phyloP scores from a whole-genome alignment of 164 flowering plant species.

The Malania oleifera region DNA sequence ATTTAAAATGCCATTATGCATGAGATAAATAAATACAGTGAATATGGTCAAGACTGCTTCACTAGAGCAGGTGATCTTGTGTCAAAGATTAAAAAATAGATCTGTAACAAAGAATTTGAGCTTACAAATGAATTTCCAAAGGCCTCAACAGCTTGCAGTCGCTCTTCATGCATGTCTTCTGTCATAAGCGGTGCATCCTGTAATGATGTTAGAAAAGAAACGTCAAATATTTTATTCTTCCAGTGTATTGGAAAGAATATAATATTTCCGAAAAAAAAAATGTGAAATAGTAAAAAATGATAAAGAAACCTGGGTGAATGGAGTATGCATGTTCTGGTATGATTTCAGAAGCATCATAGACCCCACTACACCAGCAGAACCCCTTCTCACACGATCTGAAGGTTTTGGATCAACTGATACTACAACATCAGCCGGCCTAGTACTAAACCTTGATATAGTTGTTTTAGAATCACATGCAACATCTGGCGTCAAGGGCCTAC shows the following conservation, averaged over 20 bases:
- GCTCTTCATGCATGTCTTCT: conserved; percentile 99
- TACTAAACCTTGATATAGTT: conserved; percentile 2
- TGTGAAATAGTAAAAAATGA: neutral
- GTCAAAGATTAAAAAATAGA: too few relatives aligned
- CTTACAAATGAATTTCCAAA: conserved; percentile 82
- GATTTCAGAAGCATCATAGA: conserved; percentile 90
- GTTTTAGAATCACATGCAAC: conserved; percentile 15
- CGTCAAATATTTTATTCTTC: neutral
- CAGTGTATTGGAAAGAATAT: neutral
- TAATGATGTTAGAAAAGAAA: conserved; percentile 1
- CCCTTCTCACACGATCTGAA: conserved; percentile 42
- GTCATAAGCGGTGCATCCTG: conserved; percentile 97
- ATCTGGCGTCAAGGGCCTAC: conserved; percentile 27
- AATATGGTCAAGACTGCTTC: too few relatives aligned
- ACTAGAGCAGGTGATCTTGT: too few relatives aligned
- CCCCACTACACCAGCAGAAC: conserved; percentile 74
- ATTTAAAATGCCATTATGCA: too few relatives aligned
- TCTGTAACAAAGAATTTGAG: neutral
- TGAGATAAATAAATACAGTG: too few relatives aligned
- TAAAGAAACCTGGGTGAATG: conserved; percentile 70
- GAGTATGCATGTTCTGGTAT: conserved; percentile 75
- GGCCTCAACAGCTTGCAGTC: conserved; percentile 79
- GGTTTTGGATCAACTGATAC: conserved; percentile 25
- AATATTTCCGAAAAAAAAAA: neutral
- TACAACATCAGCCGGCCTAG: conserved; percentile 14